phyloP scores from a whole-genome alignment of 306 rosid genomes.

The Cicer chorassanicum region DNA sequence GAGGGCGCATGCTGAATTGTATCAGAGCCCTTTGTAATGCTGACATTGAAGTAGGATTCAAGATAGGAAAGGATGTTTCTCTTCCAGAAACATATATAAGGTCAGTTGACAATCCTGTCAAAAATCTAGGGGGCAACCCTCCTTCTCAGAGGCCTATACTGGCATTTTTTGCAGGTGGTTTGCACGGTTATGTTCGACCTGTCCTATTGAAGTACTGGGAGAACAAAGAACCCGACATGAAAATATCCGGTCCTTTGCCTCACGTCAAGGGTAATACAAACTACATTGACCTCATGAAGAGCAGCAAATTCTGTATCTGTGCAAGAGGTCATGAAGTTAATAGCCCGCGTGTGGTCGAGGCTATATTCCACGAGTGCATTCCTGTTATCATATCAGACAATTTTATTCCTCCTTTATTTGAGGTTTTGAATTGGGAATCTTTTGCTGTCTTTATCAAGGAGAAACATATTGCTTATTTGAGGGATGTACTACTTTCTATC shows the following conservation, averaged over 20 bases:
- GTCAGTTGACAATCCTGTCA: conserved; percentile 61
- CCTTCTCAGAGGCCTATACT: conserved; percentile 72
- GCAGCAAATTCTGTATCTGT: conserved; percentile 89
- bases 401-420: conserved; percentile 88
- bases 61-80: conserved; percentile 87
- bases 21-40: conserved; percentile 93
- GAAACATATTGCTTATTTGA: conserved; percentile 75
- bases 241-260: conserved; percentile 66
- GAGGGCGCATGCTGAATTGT: conserved; percentile 65
- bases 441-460: conserved; percentile 86
- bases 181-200: conserved; percentile 87
- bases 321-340: conserved; percentile 95
- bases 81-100: conserved; percentile 85
- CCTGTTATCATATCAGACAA: conserved; percentile 96
- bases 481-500: conserved; percentile 73
- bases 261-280: conserved; percentile 60
- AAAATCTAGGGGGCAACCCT: conserved; percentile 76
- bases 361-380: conserved; percentile 79
- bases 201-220: conserved; percentile 76
- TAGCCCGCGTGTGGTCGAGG: conserved; percentile 91
- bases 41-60: conserved; percentile 82
- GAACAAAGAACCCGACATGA: conserved; percentile 88
- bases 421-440: conserved; percentile 85
- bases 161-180: conserved; percentile 85
- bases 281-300: conserved; percentile 74